Evolutionary conservation across 495 filamentous ascomycete genomes (phyloP).

Genomic region (Penicillium crystallinum): DNA sequence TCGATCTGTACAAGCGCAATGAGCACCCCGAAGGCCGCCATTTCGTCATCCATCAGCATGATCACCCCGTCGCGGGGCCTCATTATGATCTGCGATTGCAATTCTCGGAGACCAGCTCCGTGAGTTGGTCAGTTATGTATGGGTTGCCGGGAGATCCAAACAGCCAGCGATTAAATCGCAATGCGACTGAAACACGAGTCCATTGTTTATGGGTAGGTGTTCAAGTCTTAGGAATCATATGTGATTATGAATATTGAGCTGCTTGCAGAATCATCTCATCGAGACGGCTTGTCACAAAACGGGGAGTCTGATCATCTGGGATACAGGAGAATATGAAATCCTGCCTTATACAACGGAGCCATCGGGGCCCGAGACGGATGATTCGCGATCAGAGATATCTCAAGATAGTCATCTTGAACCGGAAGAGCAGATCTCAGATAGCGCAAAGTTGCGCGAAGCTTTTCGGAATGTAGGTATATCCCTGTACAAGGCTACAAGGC

Average conservation of each 20-base stretch:
- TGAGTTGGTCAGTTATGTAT: slow-evolving; percentile 63
- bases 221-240: not conserved
- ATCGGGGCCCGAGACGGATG: slow-evolving; percentile 39
- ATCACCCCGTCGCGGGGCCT: slow-evolving; percentile 59
- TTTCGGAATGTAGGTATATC: slow-evolving; percentile 43
- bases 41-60: slow-evolving; percentile 66
- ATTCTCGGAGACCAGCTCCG: slow-evolving; percentile 57
- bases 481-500: not conserved
- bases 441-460: slow-evolving; percentile 47
- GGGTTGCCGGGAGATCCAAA: slow-evolving; percentile 62
- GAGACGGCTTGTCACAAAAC: slow-evolving; percentile 56
- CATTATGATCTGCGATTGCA: slow-evolving; percentile 65
- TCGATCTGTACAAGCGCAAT: slow-evolving; percentile 49
- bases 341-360: slow-evolving; percentile 38
- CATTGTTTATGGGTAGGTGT: slow-evolving; percentile 60
- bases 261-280: slow-evolving; percentile 56
- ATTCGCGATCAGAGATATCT: slow-evolving; percentile 32
- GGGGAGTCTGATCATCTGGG: slow-evolving; percentile 65
- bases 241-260: not conserved
- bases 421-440: slow-evolving; percentile 36
- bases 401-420: slow-evolving; percentile 1
- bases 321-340: slow-evolving; percentile 61
- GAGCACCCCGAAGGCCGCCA: slow-evolving; percentile 47
- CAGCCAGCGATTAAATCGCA: slow-evolving; percentile 49
- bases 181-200: slow-evolving; percentile 63